Base-by-base conservation (phyloP, 495 filamentous ascomycete species). In the Annulohypoxylon stygium region DNA sequence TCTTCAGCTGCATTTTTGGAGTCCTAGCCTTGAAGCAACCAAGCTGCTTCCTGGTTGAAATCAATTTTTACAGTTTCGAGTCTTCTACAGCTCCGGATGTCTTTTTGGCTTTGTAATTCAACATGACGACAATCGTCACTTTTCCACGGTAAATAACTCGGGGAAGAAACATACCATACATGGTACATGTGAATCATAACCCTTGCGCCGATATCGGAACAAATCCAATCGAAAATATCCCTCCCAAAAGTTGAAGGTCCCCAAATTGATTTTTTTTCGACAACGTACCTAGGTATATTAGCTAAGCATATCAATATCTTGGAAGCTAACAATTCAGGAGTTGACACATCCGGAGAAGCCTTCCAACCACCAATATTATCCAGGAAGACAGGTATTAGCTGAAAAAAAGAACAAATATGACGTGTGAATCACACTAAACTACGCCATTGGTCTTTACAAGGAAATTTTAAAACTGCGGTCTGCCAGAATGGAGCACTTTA, bases 381-480 rank as follows among this genome's bases (percentile, higher is more conserved):
- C n/a, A 50, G 7, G 9, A 1, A 48, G 33, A 50, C 12, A 50
- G 14, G 30, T 18, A 36, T 10, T 36, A 7, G 6, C 23, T 34
- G 26, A 16, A 37, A 41, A 23, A 30, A 3, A 41, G 45, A 23
- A 23, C 20, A 23, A 23, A 23, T 53, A 65, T 73, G 65, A 69
- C 70, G 71, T 74, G 48, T 66, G 55, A 65, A 62, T 25, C 36
- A 51, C 6, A 23, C 54, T 65, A 69, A 61, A 69, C n/a, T 65
- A 30, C 70, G 69, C 57, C 65, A 72, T 72, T 33, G 16, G 10
- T 36, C 30, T 36, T 53, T 36, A 8, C n/a, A 8, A 45, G 30
- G 16, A 16, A 45, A 54, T 54, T 50, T 33, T 25, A 34, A 58
- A 61, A 47, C 18, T 65, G 23, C 47, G 30, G 55, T 45, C 54